Conservation (phyloP, 2,329 filamentous ascomycete genomes). For the Chrysosporium queenslandicum region DNA sequence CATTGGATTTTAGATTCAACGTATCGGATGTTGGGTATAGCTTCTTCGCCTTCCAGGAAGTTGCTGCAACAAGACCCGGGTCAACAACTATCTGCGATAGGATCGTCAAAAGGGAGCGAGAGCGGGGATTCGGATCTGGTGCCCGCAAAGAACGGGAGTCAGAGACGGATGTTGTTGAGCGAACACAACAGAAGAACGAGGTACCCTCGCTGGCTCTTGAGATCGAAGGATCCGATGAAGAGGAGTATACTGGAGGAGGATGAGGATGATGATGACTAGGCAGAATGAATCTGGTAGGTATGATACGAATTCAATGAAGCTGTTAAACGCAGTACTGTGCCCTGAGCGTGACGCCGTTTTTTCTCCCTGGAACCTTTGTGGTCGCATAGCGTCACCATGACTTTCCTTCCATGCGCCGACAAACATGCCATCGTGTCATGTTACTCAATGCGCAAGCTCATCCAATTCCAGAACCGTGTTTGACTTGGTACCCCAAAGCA, state of each 20-base stretch:
- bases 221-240: neutral
- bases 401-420: no score
- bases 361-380: no score
- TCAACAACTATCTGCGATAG: neutral
- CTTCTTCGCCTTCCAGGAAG: neutral
- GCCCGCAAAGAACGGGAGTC: neutral
- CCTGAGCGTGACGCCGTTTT: no score
- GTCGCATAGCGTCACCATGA: no score
- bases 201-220: neutral
- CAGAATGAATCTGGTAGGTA: no score
- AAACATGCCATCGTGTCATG: no score
- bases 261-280: neutral
- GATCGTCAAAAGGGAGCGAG: neutral
- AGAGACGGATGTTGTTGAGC: neutral
- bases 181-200: neutral
- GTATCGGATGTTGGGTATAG: conserved; percentile 2
- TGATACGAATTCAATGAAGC: no score
- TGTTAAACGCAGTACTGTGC: no score
- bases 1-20: neutral
- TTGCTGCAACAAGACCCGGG: neutral
- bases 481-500: no score
- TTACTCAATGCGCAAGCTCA: no score
- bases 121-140: neutral
- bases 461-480: no score
- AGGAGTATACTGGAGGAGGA: conserved; percentile 1